phyloP scores from a whole-genome alignment of 768 basidiomycete species.

The Strobilomyces dryophilus region DNA sequence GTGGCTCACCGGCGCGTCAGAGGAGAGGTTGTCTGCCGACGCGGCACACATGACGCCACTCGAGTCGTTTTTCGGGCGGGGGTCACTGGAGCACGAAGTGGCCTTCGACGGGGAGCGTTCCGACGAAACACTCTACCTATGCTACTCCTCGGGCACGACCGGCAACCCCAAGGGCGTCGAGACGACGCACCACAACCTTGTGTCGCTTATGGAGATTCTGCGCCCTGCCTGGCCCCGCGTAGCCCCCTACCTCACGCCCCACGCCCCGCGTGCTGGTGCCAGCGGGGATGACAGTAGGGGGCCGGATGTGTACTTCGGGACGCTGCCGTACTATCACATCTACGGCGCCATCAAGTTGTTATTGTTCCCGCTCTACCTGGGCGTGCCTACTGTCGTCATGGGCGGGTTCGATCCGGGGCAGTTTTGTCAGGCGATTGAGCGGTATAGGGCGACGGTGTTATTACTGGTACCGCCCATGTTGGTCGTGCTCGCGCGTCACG shows the following conservation, averaged over 20 bases:
- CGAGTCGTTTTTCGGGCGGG: conserved; percentile 48
- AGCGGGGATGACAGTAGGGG: background rate
- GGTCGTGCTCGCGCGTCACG: conserved; percentile 66
- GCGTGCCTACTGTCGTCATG: conserved; percentile 54
- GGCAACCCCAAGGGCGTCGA: conserved; percentile 73
- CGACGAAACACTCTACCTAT: conserved; percentile 60
- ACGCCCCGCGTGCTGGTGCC: background rate
- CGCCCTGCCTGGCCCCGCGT: conserved; percentile 40
- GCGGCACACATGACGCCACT: conserved; percentile 35
- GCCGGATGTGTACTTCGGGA: conserved; percentile 52
- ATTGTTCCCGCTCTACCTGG: conserved; percentile 49
- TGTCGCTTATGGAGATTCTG: conserved; percentile 52
- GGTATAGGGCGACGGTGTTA: conserved; percentile 54
- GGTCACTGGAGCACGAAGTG: conserved; percentile 49
- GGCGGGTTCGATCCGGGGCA: conserved; percentile 65
- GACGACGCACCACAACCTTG: conserved; percentile 70
- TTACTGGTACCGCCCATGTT: conserved; percentile 83
- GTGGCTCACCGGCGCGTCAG: conserved; percentile 39
- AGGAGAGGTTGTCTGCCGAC: conserved; percentile 31
- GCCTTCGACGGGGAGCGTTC: conserved; percentile 48
- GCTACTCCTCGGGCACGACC: conserved; percentile 77
- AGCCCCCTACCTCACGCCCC: conserved; percentile 23
- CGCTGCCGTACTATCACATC: conserved; percentile 60
- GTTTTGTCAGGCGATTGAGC: conserved; percentile 64
- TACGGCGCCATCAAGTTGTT: conserved; percentile 61